Base-by-base conservation (phyloP, 2,329 filamentous ascomycete genomes). In the Aspergillus floridensis region DNA sequence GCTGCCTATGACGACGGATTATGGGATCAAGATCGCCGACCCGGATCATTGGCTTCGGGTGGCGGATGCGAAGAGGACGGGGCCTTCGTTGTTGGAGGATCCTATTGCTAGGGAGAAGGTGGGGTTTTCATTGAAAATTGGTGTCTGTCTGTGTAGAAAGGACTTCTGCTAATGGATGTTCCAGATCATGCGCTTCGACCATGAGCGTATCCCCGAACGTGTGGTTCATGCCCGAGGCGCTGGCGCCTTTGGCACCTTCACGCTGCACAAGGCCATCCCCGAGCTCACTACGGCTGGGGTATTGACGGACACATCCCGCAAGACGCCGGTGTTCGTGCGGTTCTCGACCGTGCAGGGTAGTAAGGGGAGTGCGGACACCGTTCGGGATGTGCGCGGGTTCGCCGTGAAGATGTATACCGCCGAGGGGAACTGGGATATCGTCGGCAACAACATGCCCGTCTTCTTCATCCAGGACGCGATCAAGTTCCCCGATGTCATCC, bases 381-480 rank as follows among this genome's bases (percentile, higher is more conserved):
- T 92, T 1, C 85, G 91, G n/a, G 90, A 95, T 78, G 88, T 92
- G 2, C 85, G 90, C 41, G 90, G 91, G 1, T 95, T 93, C 63
- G 89, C 90, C 0, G 76, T 91, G 63, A 91, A 91, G 74, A 86
- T 91, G 68, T 92, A 92, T 70, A 92, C 90, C 0, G 78, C 89
- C 0, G 89, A 93, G 67, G 90, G 89, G 4, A 92, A 90, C 66
- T 91, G 87, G 86, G 74, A 77, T 63, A 72, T 77, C 50, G 75
- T 77, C 5, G 75, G 74, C 11, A 77, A 77, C 56, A 76, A 77
- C 49, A 76, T 77, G 21, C 75, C 76, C 0, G 71, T 77, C 1
- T 77, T 77, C 63, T 77, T 77, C 52, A 77, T 77, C 35, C 76
- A 77, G 58, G 76, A 77, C 63, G 71, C 75, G 0, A 70, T 77